A percentile compares a stretch with the other conserved stretches of the same genome.
phyloP scores from a whole-genome alignment of 805 yeast genomes.

The Kuraishia molischiana region DNA sequence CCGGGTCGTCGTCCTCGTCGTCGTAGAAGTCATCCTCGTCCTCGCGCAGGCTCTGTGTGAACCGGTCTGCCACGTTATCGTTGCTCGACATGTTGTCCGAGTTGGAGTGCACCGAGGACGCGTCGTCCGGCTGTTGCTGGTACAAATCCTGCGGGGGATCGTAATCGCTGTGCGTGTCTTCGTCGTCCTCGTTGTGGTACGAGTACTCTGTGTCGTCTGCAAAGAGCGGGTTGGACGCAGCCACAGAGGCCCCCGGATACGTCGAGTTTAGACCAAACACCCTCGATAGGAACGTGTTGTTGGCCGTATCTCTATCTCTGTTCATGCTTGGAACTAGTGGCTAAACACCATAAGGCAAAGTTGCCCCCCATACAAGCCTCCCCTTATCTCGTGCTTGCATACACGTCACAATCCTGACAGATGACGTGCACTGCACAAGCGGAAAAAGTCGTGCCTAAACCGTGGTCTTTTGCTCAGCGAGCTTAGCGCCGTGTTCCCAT shows the following conservation, averaged over 20 bases:
- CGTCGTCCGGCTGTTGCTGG: constrained; percentile 3
- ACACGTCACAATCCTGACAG: too few species aligned
- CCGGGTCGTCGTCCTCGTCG: neutral
- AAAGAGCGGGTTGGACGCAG: constrained; percentile 17
- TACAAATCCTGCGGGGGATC: constrained; percentile 5
- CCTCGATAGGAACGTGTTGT: constrained; percentile 52
- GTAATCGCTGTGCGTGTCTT: constrained; percentile 6
- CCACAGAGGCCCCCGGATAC: constrained; percentile 9
- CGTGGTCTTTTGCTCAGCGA: too few species aligned
- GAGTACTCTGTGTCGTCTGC: constrained; percentile 7
- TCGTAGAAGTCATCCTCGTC: neutral
- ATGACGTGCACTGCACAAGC: too few species aligned
- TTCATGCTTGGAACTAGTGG: too few species aligned
- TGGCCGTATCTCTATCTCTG: constrained; percentile 14
- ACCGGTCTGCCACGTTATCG: neutral
- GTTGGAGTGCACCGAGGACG: neutral
- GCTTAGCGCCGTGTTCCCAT: too few species aligned
- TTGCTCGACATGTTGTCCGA: neutral
- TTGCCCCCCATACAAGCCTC: too few species aligned
- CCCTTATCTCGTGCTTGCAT: too few species aligned
- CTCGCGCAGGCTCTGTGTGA: too few species aligned
- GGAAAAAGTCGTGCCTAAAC: too few species aligned
- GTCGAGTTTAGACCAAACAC: constrained; percentile 43
- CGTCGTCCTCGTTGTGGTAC: constrained; percentile 3
- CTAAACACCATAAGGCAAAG: too few species aligned